Evolutionary conservation across 2,329 filamentous ascomycete genomes (phyloP), one percentile per base, ranked within the genome.

Genomic region (Colletotrichum chrysophilum): DNA sequence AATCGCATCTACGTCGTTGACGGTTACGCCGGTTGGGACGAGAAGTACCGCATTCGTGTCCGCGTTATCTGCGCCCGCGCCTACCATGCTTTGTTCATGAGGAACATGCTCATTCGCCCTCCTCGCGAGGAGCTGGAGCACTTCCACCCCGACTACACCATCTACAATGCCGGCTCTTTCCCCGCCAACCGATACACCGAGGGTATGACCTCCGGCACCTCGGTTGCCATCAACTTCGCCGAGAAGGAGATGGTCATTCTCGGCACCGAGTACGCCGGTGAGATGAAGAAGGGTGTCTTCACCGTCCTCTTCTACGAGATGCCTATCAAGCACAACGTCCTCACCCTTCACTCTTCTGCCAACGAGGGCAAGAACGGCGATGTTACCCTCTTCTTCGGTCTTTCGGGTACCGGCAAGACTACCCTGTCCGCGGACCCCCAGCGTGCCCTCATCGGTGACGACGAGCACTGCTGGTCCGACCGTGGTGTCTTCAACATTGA

Each of bases 181-280:
- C 97, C 97, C 62, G 97, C 97, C 84, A 99, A 99, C 91, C 93
- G 96, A 87, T 99, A 94, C 89, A 99, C 97, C 76, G 95, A 96
- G 86, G 96, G 97, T 83, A 99, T 99, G 97, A 99, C 97, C 82
- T 98, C 97, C 24, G 95, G 95, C 78, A 99, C 97, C 68, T 99
- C 97, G 10, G 96, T 99, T 68, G 94, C 97, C 80, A 97, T 99
- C 90, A 99, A 99, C 93, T 99, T 99, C 82, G 94, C 94, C 84
- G 96, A 98, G 84, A 98, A 98, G 93, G 97, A 99, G 91, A 99
- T 99, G 97, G 97, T 99, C 80, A 99, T 99, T 85, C 93, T 99
- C 74, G 97, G 97, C 86, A 99, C 97, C 43, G 97, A 99, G 89
- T 99, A 99, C 84, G 97, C 97, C 74, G 96, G 96, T 82, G 95